Base-by-base conservation (phyloP, 257 asterid species). In the Solanum chiquidenum region DNA sequence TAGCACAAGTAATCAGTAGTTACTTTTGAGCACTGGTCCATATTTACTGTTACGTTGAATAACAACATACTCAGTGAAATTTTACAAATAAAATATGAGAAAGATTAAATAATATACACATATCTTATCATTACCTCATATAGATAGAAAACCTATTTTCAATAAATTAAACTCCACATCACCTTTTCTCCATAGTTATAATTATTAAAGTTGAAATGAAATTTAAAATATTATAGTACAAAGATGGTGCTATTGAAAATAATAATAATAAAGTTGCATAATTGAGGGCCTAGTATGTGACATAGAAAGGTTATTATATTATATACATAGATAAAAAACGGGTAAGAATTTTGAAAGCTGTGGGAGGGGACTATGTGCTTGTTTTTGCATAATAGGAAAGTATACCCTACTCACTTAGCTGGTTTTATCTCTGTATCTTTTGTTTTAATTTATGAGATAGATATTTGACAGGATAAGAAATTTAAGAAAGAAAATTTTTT, bases 301-400 rank as follows among this genome's bases (percentile, higher is more conserved):
- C 60, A 38, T 23, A 23, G 60, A 76, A 76, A 31, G 27, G 25
- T 20, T n/a, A 62, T 62, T 21, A 9, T 58, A 20, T 58, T 64
- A 2, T 66, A 66, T 66, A 31, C 11, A 77, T 25, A 29, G 37
- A 42, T 79, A 34, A 27, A 44, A 40, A 40, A 25, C 0, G 34
- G 84, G 84, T 14, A 79, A 27, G 84, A 25, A 31, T 44, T 79
- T 44, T 44, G 23, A 79, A 44, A 79, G 27, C 38, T 4, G n/a
- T 79, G 66, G 64, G 80, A 38, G 55, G 83, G 73, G 71, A 18
- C 69, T 34, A 33, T 34, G 21, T 77, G 82, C 31, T 18, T 76
- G 86, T 46, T 87, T 85, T 52, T 25, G 76, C 90, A 40, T 55
- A 40, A 40, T 82, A 64, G 89, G 88, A 84, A 85, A 71, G 86